phyloP scores from a whole-genome alignment of 768 basidiomycete species.

The Tephrocybe rancida region DNA sequence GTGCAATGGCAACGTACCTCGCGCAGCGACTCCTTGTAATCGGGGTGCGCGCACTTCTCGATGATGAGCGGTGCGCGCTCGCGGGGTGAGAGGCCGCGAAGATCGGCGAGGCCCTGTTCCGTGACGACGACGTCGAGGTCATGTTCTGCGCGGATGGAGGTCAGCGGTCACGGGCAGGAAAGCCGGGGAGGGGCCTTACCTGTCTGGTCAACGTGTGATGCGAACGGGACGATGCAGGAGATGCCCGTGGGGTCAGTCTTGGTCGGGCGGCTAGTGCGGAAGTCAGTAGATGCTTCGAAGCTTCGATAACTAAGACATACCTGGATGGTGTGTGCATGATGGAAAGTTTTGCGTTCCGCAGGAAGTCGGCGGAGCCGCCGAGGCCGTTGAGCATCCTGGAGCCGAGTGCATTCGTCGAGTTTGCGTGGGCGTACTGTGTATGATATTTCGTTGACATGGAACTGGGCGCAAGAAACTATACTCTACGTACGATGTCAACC shows the following conservation, averaged over 20 bases:
- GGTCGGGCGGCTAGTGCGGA: slow-evolving; percentile 36
- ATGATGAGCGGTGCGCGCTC: slow-evolving; percentile 50
- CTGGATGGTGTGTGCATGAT: slow-evolving; percentile 53
- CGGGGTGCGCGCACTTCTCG: slow-evolving; percentile 49
- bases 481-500: slow-evolving; percentile 44
- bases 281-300: neutral
- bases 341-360: slow-evolving; percentile 50
- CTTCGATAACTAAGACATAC: slow-evolving; percentile 19
- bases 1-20: slow-evolving; percentile 27
- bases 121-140: slow-evolving; percentile 50
- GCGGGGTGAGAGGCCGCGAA: slow-evolving; percentile 47
- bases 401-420: slow-evolving; percentile 52
- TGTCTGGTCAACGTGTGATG: slow-evolving; percentile 50
- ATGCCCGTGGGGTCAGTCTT: slow-evolving; percentile 52
- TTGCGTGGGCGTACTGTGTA: slow-evolving; percentile 47
- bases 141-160: slow-evolving; percentile 34
- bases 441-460: neutral
- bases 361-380: slow-evolving; percentile 50
- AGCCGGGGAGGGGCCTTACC: slow-evolving; percentile 26
- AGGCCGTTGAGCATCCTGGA: slow-evolving; percentile 53
- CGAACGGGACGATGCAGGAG: slow-evolving; percentile 51
- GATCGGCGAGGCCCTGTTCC: slow-evolving; percentile 50
- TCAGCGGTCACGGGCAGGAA: neutral
- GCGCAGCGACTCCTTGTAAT: slow-evolving; percentile 42
- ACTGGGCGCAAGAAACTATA: neutral